phyloP scores from a whole-genome alignment of 768 basidiomycete genomes.

The Kwoniella shandongensis region DNA sequence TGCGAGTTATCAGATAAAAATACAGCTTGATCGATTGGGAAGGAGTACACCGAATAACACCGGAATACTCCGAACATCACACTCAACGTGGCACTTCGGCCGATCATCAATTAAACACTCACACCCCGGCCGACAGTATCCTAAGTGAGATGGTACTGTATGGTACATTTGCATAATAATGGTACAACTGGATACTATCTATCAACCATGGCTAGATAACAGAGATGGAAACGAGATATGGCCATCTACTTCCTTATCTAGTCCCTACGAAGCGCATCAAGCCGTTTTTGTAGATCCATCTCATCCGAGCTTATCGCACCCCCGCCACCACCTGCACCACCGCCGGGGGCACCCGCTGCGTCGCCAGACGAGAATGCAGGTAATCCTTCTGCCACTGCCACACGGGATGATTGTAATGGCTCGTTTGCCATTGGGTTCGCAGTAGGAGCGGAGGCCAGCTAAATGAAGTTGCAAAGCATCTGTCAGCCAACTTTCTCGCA shows the following conservation, averaged over 20 bases:
- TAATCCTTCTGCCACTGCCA: slow-evolving; percentile 84
- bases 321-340: slow-evolving; percentile 53
- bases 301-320: slow-evolving; percentile 65
- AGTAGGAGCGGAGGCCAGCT: slow-evolving; percentile 80
- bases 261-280: slow-evolving; percentile 70
- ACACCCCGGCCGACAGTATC: background rate
- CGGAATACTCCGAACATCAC: no score
- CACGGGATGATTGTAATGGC: slow-evolving; percentile 65
- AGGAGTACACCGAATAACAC: no score
- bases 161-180: slow-evolving; percentile 1
- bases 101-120: background rate
- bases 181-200: slow-evolving; percentile 4
- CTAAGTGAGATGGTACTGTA: background rate
- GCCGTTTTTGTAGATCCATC: slow-evolving; percentile 86
- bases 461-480: slow-evolving; percentile 1
- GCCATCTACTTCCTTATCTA: slow-evolving; percentile 13
- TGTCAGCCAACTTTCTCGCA: background rate
- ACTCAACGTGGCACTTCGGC: slow-evolving; percentile 18
- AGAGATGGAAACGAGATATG: background rate
- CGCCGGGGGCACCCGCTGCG: slow-evolving; percentile 55
- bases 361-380: slow-evolving; percentile 56
- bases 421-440: slow-evolving; percentile 65
- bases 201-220: background rate
- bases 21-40: background rate
- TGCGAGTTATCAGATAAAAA: slow-evolving; percentile 19